Conservation (phyloP, 768 basidiomycete genomes). For the Agrocybe chaxingu region DNA sequence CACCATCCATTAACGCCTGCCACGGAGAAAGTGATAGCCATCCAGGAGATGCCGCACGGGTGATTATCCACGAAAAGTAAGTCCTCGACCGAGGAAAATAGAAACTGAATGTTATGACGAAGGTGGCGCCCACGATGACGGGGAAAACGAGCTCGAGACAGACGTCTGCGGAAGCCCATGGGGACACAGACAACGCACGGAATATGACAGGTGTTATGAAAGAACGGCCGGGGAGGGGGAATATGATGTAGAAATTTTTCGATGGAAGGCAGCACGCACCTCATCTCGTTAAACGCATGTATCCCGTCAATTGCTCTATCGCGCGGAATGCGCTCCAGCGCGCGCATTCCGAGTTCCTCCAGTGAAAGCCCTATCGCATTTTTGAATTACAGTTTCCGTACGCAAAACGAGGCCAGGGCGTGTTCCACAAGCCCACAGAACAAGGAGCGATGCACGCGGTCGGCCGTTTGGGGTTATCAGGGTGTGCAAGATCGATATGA, state of each 20-base stretch:
- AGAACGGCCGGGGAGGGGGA: background rate
- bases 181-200: too few relatives aligned
- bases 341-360: slow-evolving; percentile 82
- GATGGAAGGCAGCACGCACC: slow-evolving; percentile 39
- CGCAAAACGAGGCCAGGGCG: background rate
- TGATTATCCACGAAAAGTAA: too few relatives aligned
- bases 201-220: background rate
- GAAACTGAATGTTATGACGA: too few relatives aligned
- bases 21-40: background rate
- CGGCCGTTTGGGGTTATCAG: background rate
- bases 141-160: too few relatives aligned
- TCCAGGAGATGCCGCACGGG: background rate
- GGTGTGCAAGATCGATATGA: too few relatives aligned
- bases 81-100: too few relatives aligned
- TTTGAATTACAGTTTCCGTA: background rate
- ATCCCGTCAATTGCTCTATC: slow-evolving; percentile 83
- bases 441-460: background rate
- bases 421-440: slow-evolving; percentile 1
- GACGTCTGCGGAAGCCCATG: too few relatives aligned
- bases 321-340: slow-evolving; percentile 68
- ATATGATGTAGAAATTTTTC: background rate
- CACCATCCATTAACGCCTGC: too few relatives aligned
- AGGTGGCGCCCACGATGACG: too few relatives aligned
- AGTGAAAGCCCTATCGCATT: slow-evolving; percentile 59
- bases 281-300: slow-evolving; percentile 79